Evolutionary conservation across 2,329 filamentous ascomycete genomes (phyloP).

Genomic region (Penicillium glabrum): DNA sequence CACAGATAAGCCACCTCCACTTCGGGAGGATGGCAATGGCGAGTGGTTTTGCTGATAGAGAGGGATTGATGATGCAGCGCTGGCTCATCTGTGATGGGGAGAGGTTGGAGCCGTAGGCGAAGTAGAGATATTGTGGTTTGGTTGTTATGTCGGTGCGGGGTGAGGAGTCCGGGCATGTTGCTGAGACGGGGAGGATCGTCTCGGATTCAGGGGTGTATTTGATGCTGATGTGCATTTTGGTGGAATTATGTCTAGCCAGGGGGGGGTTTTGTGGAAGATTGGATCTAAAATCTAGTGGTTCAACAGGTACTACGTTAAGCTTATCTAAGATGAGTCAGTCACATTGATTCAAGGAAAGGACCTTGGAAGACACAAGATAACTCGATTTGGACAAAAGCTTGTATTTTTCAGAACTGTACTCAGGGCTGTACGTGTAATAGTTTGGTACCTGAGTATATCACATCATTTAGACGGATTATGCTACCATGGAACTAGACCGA

Average conservation of each 20-base stretch:
- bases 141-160: conserved; percentile 20
- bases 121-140: conserved; percentile 36
- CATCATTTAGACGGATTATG: neutral
- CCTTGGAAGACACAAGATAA: neutral
- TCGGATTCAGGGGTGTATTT: conserved; percentile 1
- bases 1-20: conserved; percentile 45
- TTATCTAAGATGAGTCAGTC: too few relatives aligned
- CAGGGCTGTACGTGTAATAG: neutral
- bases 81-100: conserved; percentile 42
- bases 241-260: neutral
- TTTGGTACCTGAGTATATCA: neutral
- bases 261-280: neutral
- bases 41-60: conserved; percentile 35
- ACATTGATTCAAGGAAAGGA: too few relatives aligned
- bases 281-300: neutral
- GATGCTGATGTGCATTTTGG: conserved; percentile 4
- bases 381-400: neutral
- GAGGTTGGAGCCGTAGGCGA: conserved; percentile 47
- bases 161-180: neutral
- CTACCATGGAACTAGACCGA: neutral
- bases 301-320: neutral
- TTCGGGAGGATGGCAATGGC: conserved; percentile 39
- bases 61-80: conserved; percentile 35
- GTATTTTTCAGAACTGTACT: neutral
- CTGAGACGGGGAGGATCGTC: conserved; percentile 1